These are phyloP conservation scores for Suhomyces anneliseae DNA, from an alignment of 1,139 yeast genomes.

Conservation along the genomic window DNA sequence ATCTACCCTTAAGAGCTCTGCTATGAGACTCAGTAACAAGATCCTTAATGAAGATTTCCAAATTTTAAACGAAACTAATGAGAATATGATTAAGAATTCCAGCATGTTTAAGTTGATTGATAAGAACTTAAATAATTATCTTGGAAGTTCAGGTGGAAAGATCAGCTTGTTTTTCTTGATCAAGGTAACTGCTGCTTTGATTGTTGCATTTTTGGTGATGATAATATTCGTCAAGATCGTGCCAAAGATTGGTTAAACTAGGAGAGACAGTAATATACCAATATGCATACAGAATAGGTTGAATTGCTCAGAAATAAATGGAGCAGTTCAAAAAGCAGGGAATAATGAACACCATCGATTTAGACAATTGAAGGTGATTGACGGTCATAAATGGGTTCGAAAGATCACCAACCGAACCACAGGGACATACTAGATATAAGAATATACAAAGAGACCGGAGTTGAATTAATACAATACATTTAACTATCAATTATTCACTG, in stretches of 20 bases:
- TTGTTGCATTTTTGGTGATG: constrained; percentile 30
- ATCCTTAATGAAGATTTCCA: constrained; percentile 36
- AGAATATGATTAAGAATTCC: constrained; percentile 38
- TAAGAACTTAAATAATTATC: constrained; percentile 36
- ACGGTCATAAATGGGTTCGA: too few relatives aligned
- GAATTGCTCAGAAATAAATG: too few relatives aligned
- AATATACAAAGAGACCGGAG: too few relatives aligned
- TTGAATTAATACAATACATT: too few relatives aligned
- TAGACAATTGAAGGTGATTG: too few relatives aligned
- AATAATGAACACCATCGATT: too few relatives aligned
- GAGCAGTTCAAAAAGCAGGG: too few relatives aligned
- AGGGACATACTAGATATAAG: too few relatives aligned
- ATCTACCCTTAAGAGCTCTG: constrained; percentile 36
- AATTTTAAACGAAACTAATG: constrained; percentile 38
- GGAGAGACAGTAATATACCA: background rate
- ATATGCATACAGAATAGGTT: too few relatives aligned
- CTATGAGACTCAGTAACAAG: constrained; percentile 34
- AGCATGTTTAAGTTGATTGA: constrained; percentile 40
- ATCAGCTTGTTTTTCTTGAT: constrained; percentile 37
- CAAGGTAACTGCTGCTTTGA: constrained; percentile 27
- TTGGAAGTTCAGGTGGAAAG: constrained; percentile 39
- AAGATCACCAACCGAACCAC: too few relatives aligned
- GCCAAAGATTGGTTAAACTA: constrained; percentile 12
- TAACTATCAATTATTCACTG: too few relatives aligned
- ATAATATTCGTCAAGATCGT: constrained; percentile 16